Conservation (phyloP, 495 filamentous ascomycete genomes). For the Barbatosphaeria neglecta region DNA sequence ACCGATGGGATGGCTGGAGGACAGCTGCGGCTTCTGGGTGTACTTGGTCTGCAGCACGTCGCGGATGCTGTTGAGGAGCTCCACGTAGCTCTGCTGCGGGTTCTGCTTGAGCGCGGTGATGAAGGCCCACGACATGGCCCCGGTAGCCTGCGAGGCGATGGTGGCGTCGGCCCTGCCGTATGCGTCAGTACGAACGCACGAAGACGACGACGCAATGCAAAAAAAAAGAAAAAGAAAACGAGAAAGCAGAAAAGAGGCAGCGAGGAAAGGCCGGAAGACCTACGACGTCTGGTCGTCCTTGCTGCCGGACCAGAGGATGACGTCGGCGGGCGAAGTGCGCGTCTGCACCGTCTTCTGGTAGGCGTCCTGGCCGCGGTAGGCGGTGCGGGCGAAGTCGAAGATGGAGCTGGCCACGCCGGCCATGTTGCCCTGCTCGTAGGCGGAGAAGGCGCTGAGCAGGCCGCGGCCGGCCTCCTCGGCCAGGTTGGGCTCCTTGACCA, state of each 20-base stretch:
- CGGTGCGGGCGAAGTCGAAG: constrained; percentile 76
- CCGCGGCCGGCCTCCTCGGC: constrained; percentile 93
- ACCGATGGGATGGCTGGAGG: constrained; percentile 93
- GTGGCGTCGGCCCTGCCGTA: constrained; percentile 45
- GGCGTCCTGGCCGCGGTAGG: constrained; percentile 71
- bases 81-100: constrained; percentile 89
- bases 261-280: too few relatives aligned
- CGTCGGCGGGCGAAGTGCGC: constrained; percentile 92
- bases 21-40: constrained; percentile 90
- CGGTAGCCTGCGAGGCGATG: constrained; percentile 72
- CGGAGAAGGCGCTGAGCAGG: constrained; percentile 67
- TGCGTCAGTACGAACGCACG: background rate
- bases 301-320: constrained; percentile 95
- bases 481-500: constrained; percentile 97
- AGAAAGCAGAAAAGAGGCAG: too few relatives aligned
- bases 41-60: constrained; percentile 81
- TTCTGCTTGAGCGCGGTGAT: constrained; percentile 83
- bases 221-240: too few relatives aligned
- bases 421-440: constrained; percentile 77
- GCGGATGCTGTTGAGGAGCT: constrained; percentile 87
- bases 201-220: background rate
- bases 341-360: constrained; percentile 74
- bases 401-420: constrained; percentile 61
- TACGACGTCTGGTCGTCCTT: constrained; percentile 92
- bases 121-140: constrained; percentile 96